A percentile compares a stretch with the other conserved stretches of the same genome.
These are phyloP conservation scores for Tephrocybe sp. DNA, from an alignment of 768 basidiomycete species.

Conservation along the genomic window DNA sequence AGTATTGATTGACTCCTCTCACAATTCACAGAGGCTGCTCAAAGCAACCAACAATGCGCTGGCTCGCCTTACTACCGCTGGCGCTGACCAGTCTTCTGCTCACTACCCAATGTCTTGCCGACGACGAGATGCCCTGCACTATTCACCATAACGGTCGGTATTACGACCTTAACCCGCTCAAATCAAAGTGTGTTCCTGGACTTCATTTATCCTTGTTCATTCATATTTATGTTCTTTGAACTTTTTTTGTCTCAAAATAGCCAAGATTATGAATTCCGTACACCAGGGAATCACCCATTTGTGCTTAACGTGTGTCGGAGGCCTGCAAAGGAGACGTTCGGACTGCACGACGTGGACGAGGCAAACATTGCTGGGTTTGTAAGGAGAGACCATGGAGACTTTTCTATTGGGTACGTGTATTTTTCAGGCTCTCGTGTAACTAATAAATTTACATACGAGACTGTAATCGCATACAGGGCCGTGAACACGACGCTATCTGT, in stretches of 20 bases:
- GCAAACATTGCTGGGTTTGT: slow-evolving; percentile 62
- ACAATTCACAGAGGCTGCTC: too few relatives aligned
- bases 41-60: too few relatives aligned
- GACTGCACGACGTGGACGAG: slow-evolving; percentile 46
- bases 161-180: slow-evolving; percentile 67
- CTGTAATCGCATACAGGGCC: slow-evolving; percentile 30
- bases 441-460: not conserved
- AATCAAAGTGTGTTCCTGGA: slow-evolving; percentile 42
- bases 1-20: too few relatives aligned
- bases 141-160: slow-evolving; percentile 51
- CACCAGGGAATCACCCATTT: slow-evolving; percentile 43
- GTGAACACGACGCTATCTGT: slow-evolving; percentile 64
- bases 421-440: not conserved
- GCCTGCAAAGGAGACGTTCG: slow-evolving; percentile 57
- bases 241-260: slow-evolving; percentile 31
- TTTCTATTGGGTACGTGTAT: slow-evolving; percentile 63
- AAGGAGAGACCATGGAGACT: slow-evolving; percentile 59
- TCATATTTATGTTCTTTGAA: slow-evolving; percentile 5
- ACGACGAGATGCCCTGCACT: slow-evolving; percentile 62
- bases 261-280: slow-evolving; percentile 58
- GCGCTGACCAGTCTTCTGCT: too few relatives aligned
- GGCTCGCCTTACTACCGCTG: too few relatives aligned
- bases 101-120: slow-evolving; percentile 12
- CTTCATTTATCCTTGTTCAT: slow-evolving; percentile 3
- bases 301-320: slow-evolving; percentile 65